Conservation (phyloP, 2,329 filamentous ascomycete genomes). For the Colletotrichum sp. region DNA sequence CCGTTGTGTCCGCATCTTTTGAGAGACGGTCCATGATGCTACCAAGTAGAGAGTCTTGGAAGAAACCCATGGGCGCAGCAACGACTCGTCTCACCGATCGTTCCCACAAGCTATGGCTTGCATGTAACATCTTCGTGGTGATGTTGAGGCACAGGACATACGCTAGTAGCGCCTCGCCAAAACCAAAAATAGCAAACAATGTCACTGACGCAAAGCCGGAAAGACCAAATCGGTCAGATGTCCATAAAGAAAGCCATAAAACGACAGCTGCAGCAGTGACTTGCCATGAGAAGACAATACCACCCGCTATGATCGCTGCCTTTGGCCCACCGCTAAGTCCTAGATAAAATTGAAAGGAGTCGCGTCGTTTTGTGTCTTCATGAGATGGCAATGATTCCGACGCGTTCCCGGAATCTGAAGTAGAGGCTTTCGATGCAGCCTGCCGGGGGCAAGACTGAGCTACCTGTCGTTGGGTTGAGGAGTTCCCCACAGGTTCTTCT, state of each 20-base stretch:
- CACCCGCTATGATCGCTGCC: background rate
- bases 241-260: background rate
- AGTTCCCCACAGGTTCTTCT: background rate
- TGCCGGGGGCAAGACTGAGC: background rate
- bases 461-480: background rate
- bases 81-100: background rate
- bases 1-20: background rate
- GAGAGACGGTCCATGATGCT: background rate
- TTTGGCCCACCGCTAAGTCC: background rate
- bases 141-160: background rate
- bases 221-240: background rate
- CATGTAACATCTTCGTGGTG: background rate
- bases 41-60: background rate
- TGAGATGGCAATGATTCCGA: background rate
- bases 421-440: background rate
- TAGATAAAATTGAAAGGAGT: background rate
- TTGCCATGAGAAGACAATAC: background rate
- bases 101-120: background rate
- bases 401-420: fast-evolving
- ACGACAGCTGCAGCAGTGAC: background rate
- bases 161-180: background rate
- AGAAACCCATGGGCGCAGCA: background rate
- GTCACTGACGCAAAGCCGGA: background rate
- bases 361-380: background rate
- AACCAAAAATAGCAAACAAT: background rate